phyloP scores from a whole-genome alignment of 2,329 filamentous ascomycete genomes.

The Colletotrichum sp. region DNA sequence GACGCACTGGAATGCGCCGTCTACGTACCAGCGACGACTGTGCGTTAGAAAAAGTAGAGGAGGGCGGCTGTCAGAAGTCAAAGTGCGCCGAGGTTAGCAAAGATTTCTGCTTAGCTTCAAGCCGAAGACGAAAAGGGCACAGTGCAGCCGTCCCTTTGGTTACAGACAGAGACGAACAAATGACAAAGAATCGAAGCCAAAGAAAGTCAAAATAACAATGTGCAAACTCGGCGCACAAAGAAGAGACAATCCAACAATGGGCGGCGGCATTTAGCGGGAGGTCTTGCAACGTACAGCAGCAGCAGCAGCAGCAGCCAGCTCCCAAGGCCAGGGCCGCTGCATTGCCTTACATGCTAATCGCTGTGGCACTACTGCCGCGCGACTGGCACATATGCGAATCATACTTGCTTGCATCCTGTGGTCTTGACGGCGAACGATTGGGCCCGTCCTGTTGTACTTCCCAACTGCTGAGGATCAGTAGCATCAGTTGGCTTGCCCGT shows the following conservation, averaged over 20 bases:
- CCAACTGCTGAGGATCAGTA: neutral
- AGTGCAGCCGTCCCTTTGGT: neutral
- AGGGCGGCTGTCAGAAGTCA: conserved; percentile 21
- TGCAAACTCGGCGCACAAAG: neutral
- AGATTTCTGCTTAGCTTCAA: neutral
- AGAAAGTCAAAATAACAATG: neutral
- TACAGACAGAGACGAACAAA: neutral
- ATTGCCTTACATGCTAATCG: conserved; percentile 15
- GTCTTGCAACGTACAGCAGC: neutral
- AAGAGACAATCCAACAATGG: conserved; percentile 1
- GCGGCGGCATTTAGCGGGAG: neutral
- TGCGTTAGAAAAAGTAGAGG: conserved; percentile 3
- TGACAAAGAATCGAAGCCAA: neutral
- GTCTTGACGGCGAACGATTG: conserved; percentile 22
- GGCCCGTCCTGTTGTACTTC: neutral
- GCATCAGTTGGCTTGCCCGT: neutral
- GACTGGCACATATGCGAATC: conserved; percentile 41
- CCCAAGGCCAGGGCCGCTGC: conserved; percentile 19
- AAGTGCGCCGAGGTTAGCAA: conserved; percentile 8
- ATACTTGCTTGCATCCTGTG: conserved; percentile 46
- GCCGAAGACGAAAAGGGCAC: conserved; percentile 2
- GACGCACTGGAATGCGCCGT: neutral
- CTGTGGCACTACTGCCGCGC: conserved; percentile 22
- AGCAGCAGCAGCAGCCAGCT: neutral
- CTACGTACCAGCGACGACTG: conserved; percentile 12